These are phyloP conservation scores for Atkinsonella texensis DNA, from an alignment of 2,329 filamentous ascomycete species.

Conservation along the genomic window DNA sequence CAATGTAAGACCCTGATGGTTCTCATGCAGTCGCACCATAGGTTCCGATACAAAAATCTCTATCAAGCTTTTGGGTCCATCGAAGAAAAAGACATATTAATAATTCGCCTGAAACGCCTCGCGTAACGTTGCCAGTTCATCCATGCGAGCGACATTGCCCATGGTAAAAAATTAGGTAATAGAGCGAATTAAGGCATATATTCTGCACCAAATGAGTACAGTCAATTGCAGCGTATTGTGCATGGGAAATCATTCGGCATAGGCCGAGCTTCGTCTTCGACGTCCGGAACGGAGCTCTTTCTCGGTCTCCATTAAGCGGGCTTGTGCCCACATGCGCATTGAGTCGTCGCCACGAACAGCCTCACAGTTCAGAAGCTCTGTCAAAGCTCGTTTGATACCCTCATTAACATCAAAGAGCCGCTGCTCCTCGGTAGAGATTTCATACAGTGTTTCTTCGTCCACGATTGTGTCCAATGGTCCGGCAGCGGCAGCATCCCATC, in stretches of 20 bases:
- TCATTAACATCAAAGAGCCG: slow-evolving; percentile 46
- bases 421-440: slow-evolving; percentile 40
- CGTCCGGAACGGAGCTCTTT: slow-evolving; percentile 43
- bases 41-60: neutral
- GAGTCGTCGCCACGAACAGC: slow-evolving; percentile 36
- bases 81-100: neutral
- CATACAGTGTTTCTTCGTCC: slow-evolving; percentile 34
- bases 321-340: slow-evolving; percentile 47
- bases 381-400: slow-evolving; percentile 48
- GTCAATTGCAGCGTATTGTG: neutral
- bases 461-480: slow-evolving; percentile 27
- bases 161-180: slow-evolving; percentile 1
- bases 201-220: neutral
- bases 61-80: neutral
- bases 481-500: slow-evolving; percentile 18
- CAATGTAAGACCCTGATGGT: neutral
- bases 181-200: neutral
- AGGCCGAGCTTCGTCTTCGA: slow-evolving; percentile 31
- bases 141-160: neutral
- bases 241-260: slow-evolving; percentile 11
- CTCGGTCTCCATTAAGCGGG: slow-evolving; percentile 47
- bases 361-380: slow-evolving; percentile 49
- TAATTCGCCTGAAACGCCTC: neutral
- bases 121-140: neutral
- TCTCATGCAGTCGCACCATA: neutral